Base-by-base conservation (phyloP, 2,329 filamentous ascomycete species). In the Lecanosticta acicola region DNA sequence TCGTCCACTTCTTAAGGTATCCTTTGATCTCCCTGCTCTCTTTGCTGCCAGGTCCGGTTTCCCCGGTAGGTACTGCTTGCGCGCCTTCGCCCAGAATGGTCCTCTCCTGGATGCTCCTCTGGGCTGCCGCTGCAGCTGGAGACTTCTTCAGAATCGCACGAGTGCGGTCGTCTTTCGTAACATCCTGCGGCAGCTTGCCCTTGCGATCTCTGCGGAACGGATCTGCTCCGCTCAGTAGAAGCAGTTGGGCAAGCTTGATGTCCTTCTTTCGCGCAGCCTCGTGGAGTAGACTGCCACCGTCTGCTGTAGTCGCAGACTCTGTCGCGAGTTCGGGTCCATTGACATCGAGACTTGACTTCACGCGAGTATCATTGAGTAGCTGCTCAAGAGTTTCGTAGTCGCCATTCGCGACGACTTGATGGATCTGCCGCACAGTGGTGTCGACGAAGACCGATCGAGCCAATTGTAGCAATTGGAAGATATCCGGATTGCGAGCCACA, bases 1-100 rank as follows among this genome's bases (percentile, higher is more conserved):
- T 98, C 39, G 93, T 98, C 93, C 93, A 98, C 67, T 98, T 98
- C 71, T 96, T 97, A 46, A 98, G 74, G 66, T 97, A 98, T 4
- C 93, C 93, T 71, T 94, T 96, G 87, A 98, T 97, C 68, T 97
- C 91, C 39, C 90, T 79, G 14, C 87, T 85, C 62, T 98, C 93
- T 56, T 91, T 89, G 13, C 85, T 84, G 19, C 85, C 85, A 48
- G 79, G 67, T 13, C 74, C 71, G 39, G 67, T 66, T 32, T 81
- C 79, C 1, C 66, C 67, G 4, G 43, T 48, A n/a, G 60, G 47
- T 8, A 51, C 36, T 55, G 67, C 67, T 7, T 74, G 70, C 2
- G 72, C 69, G 50, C 64, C 84, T 49, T 86, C 87, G 1, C 89
- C 91, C 13, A 98, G 77, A 3, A 98, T 94, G 0, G 90, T 93